Evolutionary conservation across 352 stramenopile genomes (phyloP), one percentile per base, ranked within the genome.

Genomic region (Salisapilia sapeloensis): DNA sequence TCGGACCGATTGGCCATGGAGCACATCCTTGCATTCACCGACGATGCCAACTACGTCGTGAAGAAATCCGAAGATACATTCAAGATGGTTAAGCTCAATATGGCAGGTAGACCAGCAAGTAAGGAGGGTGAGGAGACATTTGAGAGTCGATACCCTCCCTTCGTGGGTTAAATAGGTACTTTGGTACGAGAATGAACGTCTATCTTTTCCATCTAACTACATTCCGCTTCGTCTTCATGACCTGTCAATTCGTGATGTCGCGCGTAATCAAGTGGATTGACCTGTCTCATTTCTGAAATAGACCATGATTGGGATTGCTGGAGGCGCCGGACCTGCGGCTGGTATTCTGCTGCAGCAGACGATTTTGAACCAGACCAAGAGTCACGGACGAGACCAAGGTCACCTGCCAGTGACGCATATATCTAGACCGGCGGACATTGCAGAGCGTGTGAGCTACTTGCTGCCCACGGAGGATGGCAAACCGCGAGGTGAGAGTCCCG

Each of bases 381-480:
- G 53, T 35, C 48, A 56, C 29, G 69, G 69, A 26, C 39, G 51
- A 23, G 69, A 85, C 42, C 60, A 80, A 29, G 59, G 69, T 6
- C 65, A 82, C 26, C 47, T 85, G 28, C 59, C 60, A 24, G 60
- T 85, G 24, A 60, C 47, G 40, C 69, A 85, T 46, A 61, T 85
- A 18, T 85, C 69, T 15, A 64, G 69, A 20, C 79, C 65, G 28
- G 52, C 77, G 16, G 65, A 85, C 35, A 78, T 85, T 52, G 76
- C 69, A 14, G 69, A 81, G 35, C 62, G 69, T 33, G 71, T 63
- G 25, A 56, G 71, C 54, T 79, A 57, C 33, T 38, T 81, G 20
- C 44, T 59, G 9, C 53, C 53, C 42, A 24, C 42, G 6, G 36
- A 30, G 23, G 23, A 21, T 2, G 6, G 16, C 9, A 10, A 21